Conservation (phyloP, 108 stramenopile species). For the Skeletonema marinoi region DNA sequence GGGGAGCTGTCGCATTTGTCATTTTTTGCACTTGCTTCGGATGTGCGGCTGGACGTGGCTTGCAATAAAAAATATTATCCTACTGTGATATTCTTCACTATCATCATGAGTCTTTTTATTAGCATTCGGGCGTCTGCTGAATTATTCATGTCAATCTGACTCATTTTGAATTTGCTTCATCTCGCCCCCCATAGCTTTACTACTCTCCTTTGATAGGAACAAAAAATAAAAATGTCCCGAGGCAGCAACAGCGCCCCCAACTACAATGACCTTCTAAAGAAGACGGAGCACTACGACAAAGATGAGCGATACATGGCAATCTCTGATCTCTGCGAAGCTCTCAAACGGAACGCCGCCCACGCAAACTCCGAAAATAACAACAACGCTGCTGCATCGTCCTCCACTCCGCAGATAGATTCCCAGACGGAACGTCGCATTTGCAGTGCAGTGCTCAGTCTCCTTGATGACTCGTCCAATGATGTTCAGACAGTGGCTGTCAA, state of each 20-base stretch:
- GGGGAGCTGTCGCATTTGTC: not conserved
- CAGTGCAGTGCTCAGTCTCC: constrained; percentile 83
- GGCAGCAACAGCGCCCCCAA: constrained; percentile 13
- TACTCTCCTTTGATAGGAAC: not conserved
- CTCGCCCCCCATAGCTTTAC: not conserved
- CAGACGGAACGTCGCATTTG: constrained; percentile 90
- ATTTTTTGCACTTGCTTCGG: too few species aligned
- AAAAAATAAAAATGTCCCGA: constrained; percentile 10
- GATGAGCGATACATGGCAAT: constrained; percentile 99
- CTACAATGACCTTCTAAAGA: constrained; percentile 73
- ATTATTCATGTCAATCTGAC: not conserved
- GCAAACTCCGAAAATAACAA: constrained; percentile 19
- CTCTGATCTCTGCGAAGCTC: constrained; percentile 92
- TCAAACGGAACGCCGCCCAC: constrained; percentile 69
- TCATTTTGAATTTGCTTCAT: not conserved
- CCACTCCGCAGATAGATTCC: constrained; percentile 54
- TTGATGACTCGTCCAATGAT: constrained; percentile 95
- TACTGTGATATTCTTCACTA: too few species aligned
- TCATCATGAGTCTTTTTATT: too few species aligned
- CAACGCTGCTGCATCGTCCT: not conserved
- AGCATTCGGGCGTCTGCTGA: too few species aligned
- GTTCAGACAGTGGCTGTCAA: constrained; percentile 98
- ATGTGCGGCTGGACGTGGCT: too few species aligned
- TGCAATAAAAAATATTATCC: too few species aligned
- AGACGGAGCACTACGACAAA: constrained; percentile 79